Conservation (phyloP, 192 early-diverging fungal genomes). For the Coemansia sp. region DNA sequence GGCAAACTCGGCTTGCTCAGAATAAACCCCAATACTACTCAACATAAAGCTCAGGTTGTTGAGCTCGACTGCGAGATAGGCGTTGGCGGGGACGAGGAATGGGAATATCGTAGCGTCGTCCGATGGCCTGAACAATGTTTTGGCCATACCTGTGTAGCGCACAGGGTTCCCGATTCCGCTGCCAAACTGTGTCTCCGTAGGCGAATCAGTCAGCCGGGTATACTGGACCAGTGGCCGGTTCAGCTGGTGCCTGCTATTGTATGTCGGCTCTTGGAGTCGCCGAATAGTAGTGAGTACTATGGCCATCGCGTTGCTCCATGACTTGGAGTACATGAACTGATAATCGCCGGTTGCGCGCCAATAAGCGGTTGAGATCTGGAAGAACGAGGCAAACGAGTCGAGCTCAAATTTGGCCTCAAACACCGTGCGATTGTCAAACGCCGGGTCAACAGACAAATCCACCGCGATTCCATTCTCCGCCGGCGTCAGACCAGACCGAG, state of each 20-base stretch:
- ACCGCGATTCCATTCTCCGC: conserved; percentile 33
- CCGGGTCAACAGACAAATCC: conserved; percentile 23
- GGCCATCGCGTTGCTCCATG: conserved; percentile 59
- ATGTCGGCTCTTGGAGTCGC: conserved; percentile 47
- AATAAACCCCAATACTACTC: conserved; percentile 20
- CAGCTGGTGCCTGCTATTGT: conserved; percentile 6
- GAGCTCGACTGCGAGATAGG: conserved; percentile 63
- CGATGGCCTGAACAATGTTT: conserved; percentile 43
- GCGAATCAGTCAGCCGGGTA: conserved; percentile 15
- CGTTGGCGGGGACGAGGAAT: conserved; percentile 52
- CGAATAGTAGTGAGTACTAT: conserved; percentile 44
- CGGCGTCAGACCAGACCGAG: conserved; percentile 35
- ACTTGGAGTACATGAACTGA: conserved; percentile 28
- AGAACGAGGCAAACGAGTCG: conserved; percentile 68
- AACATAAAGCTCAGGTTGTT: conserved; percentile 50
- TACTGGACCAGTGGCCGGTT: conserved; percentile 23
- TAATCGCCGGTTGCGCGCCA: conserved; percentile 57
- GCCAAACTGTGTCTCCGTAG: conserved; percentile 52
- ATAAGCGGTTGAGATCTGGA: conserved; percentile 59
- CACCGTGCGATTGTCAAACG: conserved; percentile 30
- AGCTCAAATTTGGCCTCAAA: conserved; percentile 70
- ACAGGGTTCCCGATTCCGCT: conserved; percentile 43
- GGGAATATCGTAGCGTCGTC: conserved; percentile 49
- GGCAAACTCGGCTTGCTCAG: conserved; percentile 46
- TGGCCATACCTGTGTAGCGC: conserved; percentile 48